Base-by-base conservation (phyloP, 129 eudicot species). In the Flaveria linearis region DNA sequence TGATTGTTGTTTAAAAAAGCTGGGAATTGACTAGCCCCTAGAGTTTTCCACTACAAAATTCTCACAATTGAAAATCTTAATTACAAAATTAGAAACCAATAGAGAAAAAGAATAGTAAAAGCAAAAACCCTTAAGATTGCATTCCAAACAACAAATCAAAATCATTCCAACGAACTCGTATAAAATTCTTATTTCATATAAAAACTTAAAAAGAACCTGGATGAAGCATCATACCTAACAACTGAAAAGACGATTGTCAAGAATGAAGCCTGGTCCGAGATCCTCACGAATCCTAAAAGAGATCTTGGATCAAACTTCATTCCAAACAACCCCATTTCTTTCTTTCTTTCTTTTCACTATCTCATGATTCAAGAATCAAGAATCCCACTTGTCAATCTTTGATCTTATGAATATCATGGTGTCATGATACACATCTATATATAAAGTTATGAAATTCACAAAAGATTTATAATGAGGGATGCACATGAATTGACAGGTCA, bases 211-310 rank as follows among this genome's bases (percentile, higher is more conserved):
- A 49, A 62, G 28, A 18, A 51, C 26, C 25, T n/a, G 50, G 9
- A 64, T 33, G 22, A 26, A 17, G 9, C 60, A 25, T 33, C 66
- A 63, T 63, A 15, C 5, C 20, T 30, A n/a, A 30, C 69, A 15
- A 16, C 6, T 7, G 75, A 74, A 82, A 86, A 79, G 79, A 52
- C 74, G 18, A 68, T 42, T 80, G 92, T 85, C 89, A 83, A 87
- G 90, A 88, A 88, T 88, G 93, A 88, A 88, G 93, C 93, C 93
- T 88, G 93, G 90, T 85, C 93, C 93, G 93, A 88, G 88, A 88
- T 83, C 93, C 64, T 23, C n/a, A 7, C 17, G 0, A 23, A 57
- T 11, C 39, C 41, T 1, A 0, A 9, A 55, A 60, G 39, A 62
- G 94, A 88, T 86, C 95, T 89, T 86, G 95, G 87, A 78, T 70